These are phyloP conservation scores for Xylogone sp. DNA, from an alignment of 2,329 filamentous ascomycete species.

Conservation along the genomic window DNA sequence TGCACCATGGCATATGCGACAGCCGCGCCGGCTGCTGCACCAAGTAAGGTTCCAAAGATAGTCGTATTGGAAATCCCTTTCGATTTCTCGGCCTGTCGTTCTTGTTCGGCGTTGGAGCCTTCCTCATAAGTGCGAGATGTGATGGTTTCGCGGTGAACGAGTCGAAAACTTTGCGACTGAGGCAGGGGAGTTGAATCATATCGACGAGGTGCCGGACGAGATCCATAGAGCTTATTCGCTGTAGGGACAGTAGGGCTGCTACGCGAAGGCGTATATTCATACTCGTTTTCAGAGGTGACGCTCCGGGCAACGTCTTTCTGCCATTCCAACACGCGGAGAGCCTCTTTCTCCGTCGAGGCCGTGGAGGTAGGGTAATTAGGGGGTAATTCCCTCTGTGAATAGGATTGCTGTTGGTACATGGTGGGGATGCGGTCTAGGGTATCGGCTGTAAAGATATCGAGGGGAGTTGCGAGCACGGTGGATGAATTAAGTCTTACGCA, in stretches of 20 bases:
- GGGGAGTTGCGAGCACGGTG: not conserved
- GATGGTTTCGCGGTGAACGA: constrained; percentile 7
- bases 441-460: not conserved
- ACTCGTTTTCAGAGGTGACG: constrained; percentile 11
- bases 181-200: constrained; percentile 4
- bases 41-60: constrained; percentile 72
- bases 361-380: constrained; percentile 5
- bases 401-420: not conserved
- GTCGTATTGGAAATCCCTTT: constrained; percentile 51
- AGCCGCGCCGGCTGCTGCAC: constrained; percentile 73
- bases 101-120: not conserved
- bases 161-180: constrained; percentile 1
- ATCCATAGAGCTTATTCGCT: constrained; percentile 3
- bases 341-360: constrained; percentile 23
- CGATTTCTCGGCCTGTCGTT: constrained; percentile 2
- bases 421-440: not conserved
- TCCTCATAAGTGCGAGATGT: constrained; percentile 6
- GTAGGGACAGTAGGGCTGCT: too few species aligned
- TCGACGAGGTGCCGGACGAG: constrained; percentile 4
- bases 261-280: not conserved
- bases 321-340: constrained; percentile 38
- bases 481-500: not conserved
- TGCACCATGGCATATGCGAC: constrained; percentile 72
- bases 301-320: constrained; percentile 33
- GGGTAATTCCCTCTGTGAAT: not conserved